Percentiles rank a stretch among this genome's conserved stretches.
Conservation (phyloP, 805 yeast species). For the Metschnikowia picachoensis region DNA sequence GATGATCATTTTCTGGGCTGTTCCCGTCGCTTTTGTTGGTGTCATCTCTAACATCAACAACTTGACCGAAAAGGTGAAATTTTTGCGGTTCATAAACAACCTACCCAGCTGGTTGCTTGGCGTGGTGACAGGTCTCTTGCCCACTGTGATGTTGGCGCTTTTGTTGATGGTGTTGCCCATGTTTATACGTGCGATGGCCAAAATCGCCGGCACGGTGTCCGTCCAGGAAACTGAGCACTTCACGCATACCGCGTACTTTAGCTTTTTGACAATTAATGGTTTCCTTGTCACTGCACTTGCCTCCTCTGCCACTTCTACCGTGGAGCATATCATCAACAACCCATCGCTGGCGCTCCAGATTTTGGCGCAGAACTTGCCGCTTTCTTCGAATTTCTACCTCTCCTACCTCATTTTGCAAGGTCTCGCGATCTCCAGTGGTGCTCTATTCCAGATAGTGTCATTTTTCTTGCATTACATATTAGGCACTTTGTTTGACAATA, state of each 20-base stretch:
- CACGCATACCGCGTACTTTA: constrained; percentile 67
- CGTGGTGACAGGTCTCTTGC: constrained; percentile 62
- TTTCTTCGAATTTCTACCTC: constrained; percentile 68
- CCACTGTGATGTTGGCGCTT: constrained; percentile 60
- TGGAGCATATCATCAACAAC: constrained; percentile 53
- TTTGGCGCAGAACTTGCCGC: constrained; percentile 66
- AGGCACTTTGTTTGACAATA: constrained; percentile 53
- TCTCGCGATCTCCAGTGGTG: constrained; percentile 59
- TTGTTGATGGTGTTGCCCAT: constrained; percentile 67
- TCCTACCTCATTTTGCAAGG: constrained; percentile 70
- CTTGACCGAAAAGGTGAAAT: constrained; percentile 50
- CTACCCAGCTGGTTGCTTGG: constrained; percentile 56
- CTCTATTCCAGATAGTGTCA: constrained; percentile 58
- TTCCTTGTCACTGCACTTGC: constrained; percentile 68
- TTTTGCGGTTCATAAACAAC: constrained; percentile 50
- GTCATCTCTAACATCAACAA: constrained; percentile 62
- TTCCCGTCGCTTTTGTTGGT: constrained; percentile 80
- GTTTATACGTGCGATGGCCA: constrained; percentile 61
- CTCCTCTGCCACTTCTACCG: constrained; percentile 68
- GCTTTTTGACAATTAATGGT: constrained; percentile 66
- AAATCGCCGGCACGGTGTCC: constrained; percentile 54
- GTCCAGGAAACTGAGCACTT: constrained; percentile 55
- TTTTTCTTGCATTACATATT: constrained; percentile 56
- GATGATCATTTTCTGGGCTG: constrained; percentile 62
- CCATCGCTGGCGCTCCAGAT: constrained; percentile 57